Evolutionary conservation across 495 filamentous ascomycete genomes (phyloP), one percentile per base, ranked within the genome.

Genomic region (Aspergillus sparsus): DNA sequence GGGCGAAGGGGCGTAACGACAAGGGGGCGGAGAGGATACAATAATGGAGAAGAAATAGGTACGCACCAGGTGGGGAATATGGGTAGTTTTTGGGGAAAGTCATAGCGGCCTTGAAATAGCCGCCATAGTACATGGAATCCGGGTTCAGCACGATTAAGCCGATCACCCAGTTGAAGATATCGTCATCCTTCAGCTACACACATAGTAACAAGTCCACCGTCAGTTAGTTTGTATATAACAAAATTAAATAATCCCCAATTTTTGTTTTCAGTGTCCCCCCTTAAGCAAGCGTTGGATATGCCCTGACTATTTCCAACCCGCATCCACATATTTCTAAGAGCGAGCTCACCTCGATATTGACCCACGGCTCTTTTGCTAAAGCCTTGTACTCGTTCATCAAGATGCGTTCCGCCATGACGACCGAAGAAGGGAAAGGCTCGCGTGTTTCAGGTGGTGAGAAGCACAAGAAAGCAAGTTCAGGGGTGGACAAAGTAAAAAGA

Each of bases 111-210:
- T 88, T 89, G 77, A 97, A 92, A 71, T 97, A 98, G 62, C 89
- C 94, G 49, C 91, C 91, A 68, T 96, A 89, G 77, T 95, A 98
- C 50, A 89, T 78, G 53, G 92, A 96, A 59, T 93, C 92, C 2
- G 89, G 81, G 71, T 98, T 98, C 66, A 97, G 82, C 50, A 97
- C 90, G 75, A 97, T 91, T 54, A 98, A 82, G 6, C 87, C 93
- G 32, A 97, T 79, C 49, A 83, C 84, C 94, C 94, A 98, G 57
- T 86, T 83, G 71, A 93, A 88, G 57, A 98, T 84, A 70, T 92
- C 88, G 12, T 83, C 85, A 44, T 89, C 74, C 49, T 89, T 83
- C 42, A 91, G 83, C 87, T 89, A 58, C 53, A 27, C 21, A 27
- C 21, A 27, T 27, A 27, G 21, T 27, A 27, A 27, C 21, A 27